Percentiles rank a stretch among this genome's conserved stretches.
These are phyloP conservation scores for Neurospora sp. DNA, from an alignment of 495 filamentous ascomycete genomes.

Conservation along the genomic window DNA sequence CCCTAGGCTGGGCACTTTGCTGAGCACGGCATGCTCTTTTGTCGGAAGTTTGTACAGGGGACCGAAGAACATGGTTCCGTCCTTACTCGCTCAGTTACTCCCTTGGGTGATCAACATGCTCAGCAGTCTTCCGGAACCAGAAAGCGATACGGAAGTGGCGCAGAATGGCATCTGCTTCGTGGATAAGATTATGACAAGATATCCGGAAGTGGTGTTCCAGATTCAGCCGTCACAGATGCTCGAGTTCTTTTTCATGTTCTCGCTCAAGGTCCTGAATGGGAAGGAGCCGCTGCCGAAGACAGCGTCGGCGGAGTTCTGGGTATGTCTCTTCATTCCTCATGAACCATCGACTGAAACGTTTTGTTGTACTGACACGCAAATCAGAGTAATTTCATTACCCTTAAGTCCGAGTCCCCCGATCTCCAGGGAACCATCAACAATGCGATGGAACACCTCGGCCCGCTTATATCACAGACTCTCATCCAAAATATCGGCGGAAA, in stretches of 20 bases:
- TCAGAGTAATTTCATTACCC: conserved; percentile 38
- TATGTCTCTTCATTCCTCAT: conserved; percentile 21
- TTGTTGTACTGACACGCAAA: conserved; percentile 8
- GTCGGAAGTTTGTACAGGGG: conserved; percentile 52
- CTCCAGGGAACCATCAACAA: conserved; percentile 39
- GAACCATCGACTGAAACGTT: conserved; percentile 13
- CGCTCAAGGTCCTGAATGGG: conserved; percentile 58
- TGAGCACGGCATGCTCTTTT: conserved; percentile 70
- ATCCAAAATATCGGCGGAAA: conserved; percentile 63
- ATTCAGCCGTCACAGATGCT: conserved; percentile 41
- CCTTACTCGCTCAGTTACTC: conserved; percentile 46
- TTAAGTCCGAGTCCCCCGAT: conserved; percentile 27
- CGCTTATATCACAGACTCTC: conserved; percentile 48
- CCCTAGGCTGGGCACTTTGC: conserved; percentile 60
- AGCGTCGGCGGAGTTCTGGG: conserved; percentile 75
- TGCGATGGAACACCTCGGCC: conserved; percentile 49
- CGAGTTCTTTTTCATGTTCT: conserved; percentile 67
- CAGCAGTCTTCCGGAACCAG: conserved; percentile 50
- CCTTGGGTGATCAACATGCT: conserved; percentile 58
- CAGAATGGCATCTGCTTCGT: conserved; percentile 68
- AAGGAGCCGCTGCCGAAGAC: conserved; percentile 72
- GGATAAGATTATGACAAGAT: conserved; percentile 54
- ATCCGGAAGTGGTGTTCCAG: conserved; percentile 47
- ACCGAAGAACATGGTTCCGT: conserved; percentile 26
- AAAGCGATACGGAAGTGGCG: conserved; percentile 68